Percentiles rank a stretch among this genome's conserved stretches.
phyloP scores from a whole-genome alignment of 306 rosid genomes.

The Acacia crassicarpa region DNA sequence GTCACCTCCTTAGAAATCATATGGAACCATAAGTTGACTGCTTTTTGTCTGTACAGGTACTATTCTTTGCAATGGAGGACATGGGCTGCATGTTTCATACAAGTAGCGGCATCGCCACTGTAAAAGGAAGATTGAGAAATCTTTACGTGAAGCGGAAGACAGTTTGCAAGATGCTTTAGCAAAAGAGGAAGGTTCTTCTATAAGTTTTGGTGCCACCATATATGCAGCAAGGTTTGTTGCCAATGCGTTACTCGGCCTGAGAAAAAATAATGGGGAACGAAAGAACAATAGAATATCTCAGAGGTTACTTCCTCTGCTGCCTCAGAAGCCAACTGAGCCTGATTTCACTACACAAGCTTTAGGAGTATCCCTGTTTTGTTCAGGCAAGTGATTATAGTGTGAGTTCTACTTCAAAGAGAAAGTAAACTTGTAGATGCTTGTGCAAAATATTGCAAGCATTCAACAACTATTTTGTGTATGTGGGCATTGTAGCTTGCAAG shows the following conservation, averaged over 20 bases:
- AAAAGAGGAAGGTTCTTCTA: constrained; percentile 33
- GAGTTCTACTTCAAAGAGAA: too few relatives aligned
- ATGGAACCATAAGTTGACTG: neutral
- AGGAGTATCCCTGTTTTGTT: neutral
- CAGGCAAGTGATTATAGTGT: neutral
- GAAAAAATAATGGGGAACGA: constrained; percentile 34
- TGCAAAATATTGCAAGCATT: too few relatives aligned
- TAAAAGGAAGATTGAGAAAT: constrained; percentile 53
- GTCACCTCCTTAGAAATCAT: too few relatives aligned
- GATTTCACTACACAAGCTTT: constrained; percentile 49
- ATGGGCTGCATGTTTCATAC: constrained; percentile 70
- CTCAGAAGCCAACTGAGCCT: constrained; percentile 73
- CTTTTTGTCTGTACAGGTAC: constrained; percentile 21
- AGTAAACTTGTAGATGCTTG: too few relatives aligned
- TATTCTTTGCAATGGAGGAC: constrained; percentile 69
- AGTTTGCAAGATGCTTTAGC: constrained; percentile 36
- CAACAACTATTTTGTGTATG: too few relatives aligned
- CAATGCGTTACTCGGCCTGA: constrained; percentile 31
- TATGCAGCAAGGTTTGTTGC: constrained; percentile 63
- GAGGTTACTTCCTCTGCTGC: constrained; percentile 47
- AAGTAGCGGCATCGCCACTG: constrained; percentile 68
- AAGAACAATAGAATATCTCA: constrained; percentile 28
- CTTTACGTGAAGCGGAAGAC: constrained; percentile 49
- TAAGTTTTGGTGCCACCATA: constrained; percentile 60
- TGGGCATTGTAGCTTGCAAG: too few relatives aligned